Percentiles rank a stretch among this genome's conserved stretches.
phyloP scores from a whole-genome alignment of 2,329 filamentous ascomycete genomes.

The Calonectria honghensis region DNA sequence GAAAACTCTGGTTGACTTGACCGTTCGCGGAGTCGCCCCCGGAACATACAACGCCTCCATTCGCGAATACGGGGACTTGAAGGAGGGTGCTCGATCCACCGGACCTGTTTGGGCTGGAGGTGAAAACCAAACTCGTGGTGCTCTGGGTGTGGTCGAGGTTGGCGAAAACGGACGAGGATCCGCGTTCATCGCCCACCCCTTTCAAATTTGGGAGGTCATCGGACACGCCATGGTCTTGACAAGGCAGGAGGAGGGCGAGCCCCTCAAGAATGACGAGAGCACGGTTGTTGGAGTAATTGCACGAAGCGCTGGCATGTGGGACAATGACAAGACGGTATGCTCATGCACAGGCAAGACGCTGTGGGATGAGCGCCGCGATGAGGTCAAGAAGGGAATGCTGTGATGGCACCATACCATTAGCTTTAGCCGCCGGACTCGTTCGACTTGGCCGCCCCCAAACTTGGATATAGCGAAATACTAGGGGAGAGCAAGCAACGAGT shows the following conservation, averaged over 20 bases:
- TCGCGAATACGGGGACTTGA: conserved; percentile 90
- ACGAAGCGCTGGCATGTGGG: conserved; percentile 97
- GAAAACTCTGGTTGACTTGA: conserved; percentile 90
- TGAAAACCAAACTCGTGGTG: conserved; percentile 66
- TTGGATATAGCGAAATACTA: conserved; percentile 36
- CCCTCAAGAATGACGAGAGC: conserved; percentile 84
- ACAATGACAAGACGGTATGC: conserved; percentile 98
- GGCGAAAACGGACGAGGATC: conserved; percentile 84
- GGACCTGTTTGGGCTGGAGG: conserved; percentile 86
- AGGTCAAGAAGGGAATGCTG: conserved; percentile 92
- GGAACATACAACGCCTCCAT: conserved; percentile 91
- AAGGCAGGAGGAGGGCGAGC: conserved; percentile 72
- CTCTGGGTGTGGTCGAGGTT: conserved; percentile 86
- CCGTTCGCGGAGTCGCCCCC: conserved; percentile 85
- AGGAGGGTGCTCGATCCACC: conserved; percentile 86
- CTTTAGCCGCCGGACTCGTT: conserved; percentile 40
- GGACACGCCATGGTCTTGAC: conserved; percentile 93
- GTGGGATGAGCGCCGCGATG: conserved; percentile 96
- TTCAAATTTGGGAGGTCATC: conserved; percentile 97
- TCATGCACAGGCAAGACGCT: conserved; percentile 98
- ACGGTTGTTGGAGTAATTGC: conserved; percentile 96
- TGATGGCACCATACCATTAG: conserved; percentile 64
- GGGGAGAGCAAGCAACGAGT: conserved; percentile 37
- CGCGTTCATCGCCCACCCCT: conserved; percentile 86
- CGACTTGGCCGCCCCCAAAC: conserved; percentile 24